Evolutionary conservation across 176 grass and related monocot species (phyloP).

Genomic region (Eremochloa ophiuroides): DNA sequence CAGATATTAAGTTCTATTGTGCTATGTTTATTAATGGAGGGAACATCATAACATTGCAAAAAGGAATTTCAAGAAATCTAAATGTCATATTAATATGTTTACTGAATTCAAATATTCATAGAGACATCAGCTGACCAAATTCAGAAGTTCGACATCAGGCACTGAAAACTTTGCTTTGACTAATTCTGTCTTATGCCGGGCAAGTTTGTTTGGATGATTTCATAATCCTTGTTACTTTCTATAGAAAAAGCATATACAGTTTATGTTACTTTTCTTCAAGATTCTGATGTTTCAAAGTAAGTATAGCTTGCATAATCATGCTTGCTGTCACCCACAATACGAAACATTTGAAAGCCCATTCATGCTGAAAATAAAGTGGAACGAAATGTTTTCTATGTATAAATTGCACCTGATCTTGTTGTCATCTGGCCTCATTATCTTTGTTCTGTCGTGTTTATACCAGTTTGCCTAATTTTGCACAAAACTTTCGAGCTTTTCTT

Average conservation of each 20-base stretch:
- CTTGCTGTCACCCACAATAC: neutral
- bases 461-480: neutral
- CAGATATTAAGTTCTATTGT: neutral
- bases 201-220: neutral
- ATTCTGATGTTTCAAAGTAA: neutral
- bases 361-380: neutral
- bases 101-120: neutral
- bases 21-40: neutral
- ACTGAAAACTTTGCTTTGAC: neutral
- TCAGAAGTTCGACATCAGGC: neutral
- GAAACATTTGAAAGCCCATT: neutral
- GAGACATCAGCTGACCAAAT: neutral
- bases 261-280: neutral
- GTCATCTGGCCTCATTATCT: neutral
- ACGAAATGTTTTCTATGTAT: neutral
- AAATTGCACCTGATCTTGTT: neutral
- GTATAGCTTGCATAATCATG: neutral
- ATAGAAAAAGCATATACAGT: neutral
- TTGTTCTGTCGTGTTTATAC: neutral
- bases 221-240: neutral
- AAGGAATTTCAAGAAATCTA: too few species aligned
- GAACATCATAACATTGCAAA: too few species aligned
- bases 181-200: neutral
- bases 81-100: too few species aligned
- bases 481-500: neutral